phyloP scores from a whole-genome alignment of 176 grass and related monocot genomes.

The Paspalum notatum region DNA sequence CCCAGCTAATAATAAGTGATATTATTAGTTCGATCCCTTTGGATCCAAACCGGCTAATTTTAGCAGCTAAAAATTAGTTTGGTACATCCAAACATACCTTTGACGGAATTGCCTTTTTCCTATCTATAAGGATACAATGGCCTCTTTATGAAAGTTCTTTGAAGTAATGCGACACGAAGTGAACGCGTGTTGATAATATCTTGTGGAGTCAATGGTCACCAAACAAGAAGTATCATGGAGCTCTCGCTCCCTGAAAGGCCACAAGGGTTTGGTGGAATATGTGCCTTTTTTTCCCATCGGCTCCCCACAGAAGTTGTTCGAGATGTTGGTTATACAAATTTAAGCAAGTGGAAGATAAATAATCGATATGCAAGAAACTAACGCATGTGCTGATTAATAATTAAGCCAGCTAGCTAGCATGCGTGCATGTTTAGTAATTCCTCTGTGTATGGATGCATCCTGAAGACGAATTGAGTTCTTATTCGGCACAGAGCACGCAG shows the following conservation, averaged over 20 bases:
- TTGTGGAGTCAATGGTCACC: background rate
- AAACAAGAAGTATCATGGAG: background rate
- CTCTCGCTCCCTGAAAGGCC: constrained; percentile 1
- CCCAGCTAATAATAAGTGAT: no score
- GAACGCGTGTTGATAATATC: background rate
- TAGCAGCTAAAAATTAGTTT: no score
- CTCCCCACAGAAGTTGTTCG: background rate
- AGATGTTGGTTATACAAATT: background rate
- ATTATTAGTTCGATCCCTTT: no score
- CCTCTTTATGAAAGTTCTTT: background rate
- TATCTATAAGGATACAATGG: background rate
- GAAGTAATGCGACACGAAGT: background rate
- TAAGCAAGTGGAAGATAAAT: background rate
- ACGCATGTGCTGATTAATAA: background rate
- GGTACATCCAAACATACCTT: background rate
- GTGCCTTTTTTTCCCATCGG: background rate
- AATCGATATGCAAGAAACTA: background rate
- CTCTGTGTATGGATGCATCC: background rate
- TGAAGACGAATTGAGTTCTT: background rate
- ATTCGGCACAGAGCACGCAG: background rate
- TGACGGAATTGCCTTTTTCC: no score
- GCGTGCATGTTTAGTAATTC: background rate
- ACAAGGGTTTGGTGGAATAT: background rate
- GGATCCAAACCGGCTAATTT: no score
- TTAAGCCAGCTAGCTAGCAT: background rate